Evolutionary conservation across 2,329 filamentous ascomycete species (phyloP), one percentile per base, ranked within the genome.

Genomic region (Aspergillus sp.): DNA sequence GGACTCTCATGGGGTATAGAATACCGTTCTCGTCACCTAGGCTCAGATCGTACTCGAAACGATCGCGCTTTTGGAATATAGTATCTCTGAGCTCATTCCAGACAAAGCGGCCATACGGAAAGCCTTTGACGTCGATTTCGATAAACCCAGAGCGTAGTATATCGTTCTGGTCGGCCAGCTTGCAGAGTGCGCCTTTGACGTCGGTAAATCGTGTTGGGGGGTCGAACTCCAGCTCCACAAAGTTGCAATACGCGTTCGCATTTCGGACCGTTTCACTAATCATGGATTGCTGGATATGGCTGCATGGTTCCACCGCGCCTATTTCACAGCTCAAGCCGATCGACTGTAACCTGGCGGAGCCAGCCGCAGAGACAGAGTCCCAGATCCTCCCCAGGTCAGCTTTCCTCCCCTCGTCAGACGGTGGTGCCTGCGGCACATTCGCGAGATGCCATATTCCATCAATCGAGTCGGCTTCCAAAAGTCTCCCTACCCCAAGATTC

Each of bases 211-310:
- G 45, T 19, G 65, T 48, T 0, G 47, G 39, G 0, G 53, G 27
- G 1, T 67, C 52, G 8, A 82, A 59, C n/a, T 73, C 63, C 1
- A 93, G 53, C 44, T 82, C 72, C 8, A 91, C 63, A 65, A 78
- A 79, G 45, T 94, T 95, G 59, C 80, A 82, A 51, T 95, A 94
- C 5, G 78, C 69, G 29, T 58, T 60, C 2, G 66, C 42, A 38
- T 78, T 66, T 12, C 63, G 66, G 2, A 68, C 57, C 1, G 84
- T 88, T 59, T 93, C 85, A 0, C 74, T 68, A 11, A 94, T 67
- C 85, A 94, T 93, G 2, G 84, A 78, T 12, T 71, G 63, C 47
- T 95, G 88, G 7, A 91, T 66, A 10, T 78, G 71, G 3, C 79
- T 88, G 52, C 84, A 91, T 4, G 70, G 69, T 12, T 72, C 48